phyloP scores from a whole-genome alignment of 768 basidiomycete species.

The Boletus rubropictus region DNA sequence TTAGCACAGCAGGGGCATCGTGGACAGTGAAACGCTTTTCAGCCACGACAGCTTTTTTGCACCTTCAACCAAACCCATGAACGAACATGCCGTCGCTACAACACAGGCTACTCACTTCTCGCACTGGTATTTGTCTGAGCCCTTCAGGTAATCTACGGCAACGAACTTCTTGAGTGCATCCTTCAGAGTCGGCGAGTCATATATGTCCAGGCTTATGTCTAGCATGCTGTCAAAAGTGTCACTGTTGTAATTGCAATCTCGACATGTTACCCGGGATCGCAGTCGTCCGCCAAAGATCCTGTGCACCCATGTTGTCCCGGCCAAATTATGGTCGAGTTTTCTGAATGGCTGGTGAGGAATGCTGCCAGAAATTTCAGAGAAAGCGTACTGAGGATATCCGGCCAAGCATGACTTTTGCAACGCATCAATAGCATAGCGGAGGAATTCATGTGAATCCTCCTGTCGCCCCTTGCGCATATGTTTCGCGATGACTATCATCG shows the following conservation, averaged over 20 bases:
- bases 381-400: conserved; percentile 61
- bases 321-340: conserved; percentile 63
- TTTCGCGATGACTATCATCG: conserved; percentile 74
- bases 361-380: background rate
- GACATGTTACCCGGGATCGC: conserved; percentile 86
- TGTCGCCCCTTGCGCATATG: conserved; percentile 88
- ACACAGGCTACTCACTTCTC: conserved; percentile 71
- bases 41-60: conserved; percentile 86
- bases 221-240: conserved; percentile 96
- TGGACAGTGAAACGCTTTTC: conserved; percentile 87
- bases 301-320: conserved; percentile 91
- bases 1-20: conserved; percentile 81
- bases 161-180: conserved; percentile 79
- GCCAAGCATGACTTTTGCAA: conserved; percentile 80
- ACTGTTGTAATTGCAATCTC: conserved; percentile 75
- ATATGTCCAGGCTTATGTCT: conserved; percentile 89
- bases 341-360: conserved; percentile 33
- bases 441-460: conserved; percentile 97
- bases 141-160: conserved; percentile 75
- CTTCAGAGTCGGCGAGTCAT: conserved; percentile 52
- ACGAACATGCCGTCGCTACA: background rate
- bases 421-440: conserved; percentile 89
- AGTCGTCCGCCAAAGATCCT: conserved; percentile 89
- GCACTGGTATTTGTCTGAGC: conserved; percentile 95
- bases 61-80: conserved; percentile 44